These are phyloP conservation scores for Fusarium illudens DNA, from an alignment of 2,329 filamentous ascomycete genomes.

Conservation along the genomic window DNA sequence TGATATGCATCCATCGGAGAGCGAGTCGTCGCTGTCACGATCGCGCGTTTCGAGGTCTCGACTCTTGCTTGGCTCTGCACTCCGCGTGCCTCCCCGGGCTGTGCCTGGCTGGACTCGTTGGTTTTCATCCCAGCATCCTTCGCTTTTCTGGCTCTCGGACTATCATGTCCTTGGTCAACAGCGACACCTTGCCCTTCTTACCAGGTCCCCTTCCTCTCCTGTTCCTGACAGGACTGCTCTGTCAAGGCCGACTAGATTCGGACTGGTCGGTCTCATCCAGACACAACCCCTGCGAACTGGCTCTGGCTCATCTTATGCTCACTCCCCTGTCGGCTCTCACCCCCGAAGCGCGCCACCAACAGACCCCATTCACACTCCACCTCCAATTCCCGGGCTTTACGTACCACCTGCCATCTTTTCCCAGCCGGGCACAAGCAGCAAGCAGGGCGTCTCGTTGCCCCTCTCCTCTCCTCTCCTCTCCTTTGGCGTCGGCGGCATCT, in stretches of 20 bases:
- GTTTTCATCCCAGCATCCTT: not conserved
- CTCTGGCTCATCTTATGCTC: conserved; percentile 14
- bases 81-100: conserved; percentile 10
- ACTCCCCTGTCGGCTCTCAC: conserved; percentile 12
- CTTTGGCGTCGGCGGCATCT: not conserved
- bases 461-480: not conserved
- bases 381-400: conserved; percentile 15
- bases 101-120: not conserved
- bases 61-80: conserved; percentile 4
- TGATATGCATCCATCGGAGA: conserved; percentile 13
- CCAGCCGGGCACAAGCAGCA: not conserved
- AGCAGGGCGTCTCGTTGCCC: not conserved
- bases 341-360: conserved; percentile 30
- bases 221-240: not conserved
- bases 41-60: conserved; percentile 3
- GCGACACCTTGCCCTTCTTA: not conserved
- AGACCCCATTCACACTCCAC: conserved; percentile 19
- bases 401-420: conserved; percentile 14
- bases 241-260: not conserved
- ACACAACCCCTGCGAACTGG: conserved; percentile 21
- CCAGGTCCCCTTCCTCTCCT: not conserved
- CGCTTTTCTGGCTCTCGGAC: not conserved
- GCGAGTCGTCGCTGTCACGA: conserved; percentile 9
- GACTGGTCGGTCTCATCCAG: not conserved
- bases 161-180: not conserved